Evolutionary conservation across 2,329 filamentous ascomycete genomes (phyloP), one percentile per base, ranked within the genome.

Genomic region (Colletotrichum tanaceti): DNA sequence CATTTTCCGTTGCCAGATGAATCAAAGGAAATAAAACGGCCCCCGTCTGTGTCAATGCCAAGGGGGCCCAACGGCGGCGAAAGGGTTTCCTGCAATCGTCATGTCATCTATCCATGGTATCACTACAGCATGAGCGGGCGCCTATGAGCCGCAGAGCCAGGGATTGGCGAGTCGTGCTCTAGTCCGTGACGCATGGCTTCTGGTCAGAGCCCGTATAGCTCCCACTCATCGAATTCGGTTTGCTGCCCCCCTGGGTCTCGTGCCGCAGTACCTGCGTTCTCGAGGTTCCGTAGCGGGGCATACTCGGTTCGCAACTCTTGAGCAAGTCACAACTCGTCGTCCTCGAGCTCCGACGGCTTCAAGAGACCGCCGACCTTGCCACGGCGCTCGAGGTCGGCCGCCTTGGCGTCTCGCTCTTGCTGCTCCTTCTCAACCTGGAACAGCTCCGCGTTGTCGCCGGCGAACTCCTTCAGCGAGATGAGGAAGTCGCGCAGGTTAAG

Each of bases 311-410:
- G 83, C 54, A 93, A 80, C 78, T 93, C 90, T 79, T 89, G 79
- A 52, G 88, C 83, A 71, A 94, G 93, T 97, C 94, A 98, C 81
- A 94, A 86, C 81, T 94, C 92, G 76, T 95, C 93, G 74, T 95
- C 93, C 73, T 94, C 95, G 77, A 99, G 88, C 79, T 99, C 96
- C n/a, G 94, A 96, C 58, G 96, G 97, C 85, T 99, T 98, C 76
- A 99, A 85, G 70, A 99, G 86, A 76, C 97, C 96, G 73, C 96
- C 94, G 64, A 99, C 93, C 86, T 97, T 98, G 83, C 95, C 93
- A 71, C 93, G 90, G 73, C 95, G 91, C 81, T 98, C 93, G 75
- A 94, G 90, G 79, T 99, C 97, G 24, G 93, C 92, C 57, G 91
- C 90, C 79, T 94, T 93, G 54, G 92, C 93, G 74, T 95, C 93